Evolutionary conservation across 1,139 yeast genomes (phyloP).

Genomic region (Komagataea norvegica): DNA sequence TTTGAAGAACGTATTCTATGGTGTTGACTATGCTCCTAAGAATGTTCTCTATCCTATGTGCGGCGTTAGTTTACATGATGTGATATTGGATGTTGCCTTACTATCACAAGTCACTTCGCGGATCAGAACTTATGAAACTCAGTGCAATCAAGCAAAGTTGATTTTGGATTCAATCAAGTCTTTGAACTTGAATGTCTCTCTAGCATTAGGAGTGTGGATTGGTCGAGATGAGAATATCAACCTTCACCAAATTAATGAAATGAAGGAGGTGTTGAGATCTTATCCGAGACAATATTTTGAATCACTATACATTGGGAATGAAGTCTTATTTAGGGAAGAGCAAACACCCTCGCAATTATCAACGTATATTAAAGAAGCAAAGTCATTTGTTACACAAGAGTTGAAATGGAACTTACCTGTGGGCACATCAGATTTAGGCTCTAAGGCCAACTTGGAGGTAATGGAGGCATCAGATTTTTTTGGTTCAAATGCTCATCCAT

Average conservation of each 20-base stretch:
- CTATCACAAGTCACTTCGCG: constrained; percentile 55
- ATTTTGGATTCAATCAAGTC: constrained; percentile 51
- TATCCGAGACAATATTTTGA: constrained; percentile 48
- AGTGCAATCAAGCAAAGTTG: constrained; percentile 52
- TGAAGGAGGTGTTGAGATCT: constrained; percentile 39
- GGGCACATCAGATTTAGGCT: constrained; percentile 46
- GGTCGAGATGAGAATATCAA: constrained; percentile 41
- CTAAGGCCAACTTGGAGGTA: constrained; percentile 32
- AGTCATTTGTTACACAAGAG: constrained; percentile 32
- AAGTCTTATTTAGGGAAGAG: constrained; percentile 55
- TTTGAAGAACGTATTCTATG: constrained; percentile 43
- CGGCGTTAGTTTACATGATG: constrained; percentile 44
- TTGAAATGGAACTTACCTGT: constrained; percentile 48
- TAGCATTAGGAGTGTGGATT: constrained; percentile 65
- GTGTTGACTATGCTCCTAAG: constrained; percentile 57
- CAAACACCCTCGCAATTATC: constrained; percentile 36
- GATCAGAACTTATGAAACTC: constrained; percentile 57
- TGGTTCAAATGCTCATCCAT: constrained; percentile 68
- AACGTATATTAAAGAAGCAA: constrained; percentile 40
- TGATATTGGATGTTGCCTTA: constrained; percentile 49
- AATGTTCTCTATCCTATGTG: constrained; percentile 46
- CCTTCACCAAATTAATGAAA: constrained; percentile 37
- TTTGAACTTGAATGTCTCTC: constrained; percentile 48
- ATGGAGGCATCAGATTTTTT: constrained; percentile 44
- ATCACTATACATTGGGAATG: constrained; percentile 56